These are phyloP conservation scores for Sporothrix luriei DNA, from an alignment of 2,329 filamentous ascomycete genomes.

Conservation along the genomic window DNA sequence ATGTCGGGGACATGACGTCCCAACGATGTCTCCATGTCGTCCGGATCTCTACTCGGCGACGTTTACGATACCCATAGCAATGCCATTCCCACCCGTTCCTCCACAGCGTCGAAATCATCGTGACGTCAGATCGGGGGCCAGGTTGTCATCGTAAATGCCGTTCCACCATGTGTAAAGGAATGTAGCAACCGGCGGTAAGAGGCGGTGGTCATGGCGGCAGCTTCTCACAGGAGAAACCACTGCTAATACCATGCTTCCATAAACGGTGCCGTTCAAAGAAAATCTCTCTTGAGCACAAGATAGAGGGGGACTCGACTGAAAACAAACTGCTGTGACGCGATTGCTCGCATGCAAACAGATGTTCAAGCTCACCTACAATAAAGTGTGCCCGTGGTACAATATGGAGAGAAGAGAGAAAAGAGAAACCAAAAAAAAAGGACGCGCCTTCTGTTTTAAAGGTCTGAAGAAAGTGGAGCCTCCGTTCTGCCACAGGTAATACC, in stretches of 20 bases:
- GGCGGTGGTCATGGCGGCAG: slow-evolving; percentile 62
- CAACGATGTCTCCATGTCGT: not conserved
- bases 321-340: slow-evolving; percentile 31
- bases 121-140: too few relatives aligned
- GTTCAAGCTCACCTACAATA: slow-evolving; percentile 72
- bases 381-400: slow-evolving; percentile 69
- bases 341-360: slow-evolving; percentile 36
- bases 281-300: slow-evolving; percentile 67
- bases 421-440: slow-evolving; percentile 38
- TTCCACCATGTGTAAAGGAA: slow-evolving; percentile 37
- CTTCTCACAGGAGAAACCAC: slow-evolving; percentile 38
- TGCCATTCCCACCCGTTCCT: not conserved
- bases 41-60: not conserved
- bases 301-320: slow-evolving; percentile 70
- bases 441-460: slow-evolving; percentile 26
- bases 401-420: slow-evolving; percentile 50
- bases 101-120: not conserved
- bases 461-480: slow-evolving; percentile 3
- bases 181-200: slow-evolving; percentile 78
- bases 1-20: slow-evolving; percentile 12
- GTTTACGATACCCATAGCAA: slow-evolving; percentile 20
- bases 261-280: slow-evolving; percentile 59
- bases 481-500: not conserved
- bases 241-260: slow-evolving; percentile 69
- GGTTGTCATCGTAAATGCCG: not conserved